Conservation (phyloP, 257 asterid species). For the Schizonepeta tenuifolia region DNA sequence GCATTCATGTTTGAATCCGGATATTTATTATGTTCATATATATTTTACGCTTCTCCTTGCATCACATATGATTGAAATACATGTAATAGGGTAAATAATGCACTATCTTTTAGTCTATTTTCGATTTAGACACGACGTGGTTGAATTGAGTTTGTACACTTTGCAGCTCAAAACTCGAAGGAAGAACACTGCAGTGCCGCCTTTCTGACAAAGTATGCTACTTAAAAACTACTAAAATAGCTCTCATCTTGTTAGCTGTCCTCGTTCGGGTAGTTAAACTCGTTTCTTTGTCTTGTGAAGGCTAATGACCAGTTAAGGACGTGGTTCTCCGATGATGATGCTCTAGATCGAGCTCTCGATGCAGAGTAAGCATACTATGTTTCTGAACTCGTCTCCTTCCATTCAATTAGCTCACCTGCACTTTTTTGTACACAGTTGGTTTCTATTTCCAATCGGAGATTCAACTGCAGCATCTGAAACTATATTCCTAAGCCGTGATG, state of each 20-base stretch:
- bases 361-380: slow-evolving; percentile 65
- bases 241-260: neutral
- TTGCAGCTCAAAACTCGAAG: slow-evolving; percentile 88
- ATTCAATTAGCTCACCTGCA: slow-evolving; percentile 20
- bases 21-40: no score
- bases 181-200: slow-evolving; percentile 77
- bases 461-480: slow-evolving; percentile 60
- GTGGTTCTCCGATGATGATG: slow-evolving; percentile 89
- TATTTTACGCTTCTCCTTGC: no score
- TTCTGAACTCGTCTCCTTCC: neutral
- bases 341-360: slow-evolving; percentile 85
- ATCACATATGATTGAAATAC: no score
- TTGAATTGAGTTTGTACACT: neutral
- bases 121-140: no score
- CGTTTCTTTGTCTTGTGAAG: slow-evolving; percentile 44
- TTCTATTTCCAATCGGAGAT: slow-evolving; percentile 62
- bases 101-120: no score
- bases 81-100: no score
- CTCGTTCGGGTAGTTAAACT: slow-evolving; percentile 12
- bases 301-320: slow-evolving; percentile 66
- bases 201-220: slow-evolving; percentile 84
- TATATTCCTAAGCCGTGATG: slow-evolving; percentile 73
- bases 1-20: no score
- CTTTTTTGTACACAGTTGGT: slow-evolving; percentile 60
- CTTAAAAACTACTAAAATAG: slow-evolving; percentile 10